Percentiles rank a stretch among this genome's conserved stretches.
Conservation (phyloP, 352 stramenopile genomes). For the Pythium guiyangense region DNA sequence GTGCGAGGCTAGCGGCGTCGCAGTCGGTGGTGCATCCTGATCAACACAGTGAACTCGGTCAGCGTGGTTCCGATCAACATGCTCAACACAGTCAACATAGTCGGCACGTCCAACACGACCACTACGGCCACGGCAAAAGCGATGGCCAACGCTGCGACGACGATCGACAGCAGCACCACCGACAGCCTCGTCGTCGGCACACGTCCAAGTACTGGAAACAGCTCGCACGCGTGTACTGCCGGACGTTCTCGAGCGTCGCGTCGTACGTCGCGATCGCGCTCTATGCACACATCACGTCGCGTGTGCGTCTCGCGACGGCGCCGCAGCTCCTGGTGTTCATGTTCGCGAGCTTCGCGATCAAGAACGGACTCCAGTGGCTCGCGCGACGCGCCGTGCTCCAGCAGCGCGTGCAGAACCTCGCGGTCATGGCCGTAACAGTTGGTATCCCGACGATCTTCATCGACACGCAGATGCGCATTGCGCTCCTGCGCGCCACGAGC, state of each 20-base stretch:
- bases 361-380: too few relatives aligned
- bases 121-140: too few relatives aligned
- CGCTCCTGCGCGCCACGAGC: constrained; percentile 22
- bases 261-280: neutral
- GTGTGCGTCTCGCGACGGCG: neutral
- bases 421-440: too few relatives aligned
- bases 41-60: neutral
- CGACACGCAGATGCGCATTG: constrained; percentile 32
- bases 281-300: constrained; percentile 8
- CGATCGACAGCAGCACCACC: too few relatives aligned
- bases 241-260: neutral
- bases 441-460: too few relatives aligned
- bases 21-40: too few relatives aligned
- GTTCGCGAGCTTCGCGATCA: constrained; percentile 10
- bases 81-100: too few relatives aligned
- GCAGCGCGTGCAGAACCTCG: too few relatives aligned
- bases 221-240: neutral
- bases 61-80: too few relatives aligned
- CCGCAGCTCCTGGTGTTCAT: constrained; percentile 7
- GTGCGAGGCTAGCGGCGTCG: too few relatives aligned
- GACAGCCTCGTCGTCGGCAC: neutral
- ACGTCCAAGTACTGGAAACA: constrained; percentile 7
- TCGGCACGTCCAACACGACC: neutral
- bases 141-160: too few relatives aligned
- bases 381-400: too few relatives aligned